These are phyloP conservation scores for Citropsis articulata DNA, from an alignment of 345 rosid genomes.

Conservation along the genomic window DNA sequence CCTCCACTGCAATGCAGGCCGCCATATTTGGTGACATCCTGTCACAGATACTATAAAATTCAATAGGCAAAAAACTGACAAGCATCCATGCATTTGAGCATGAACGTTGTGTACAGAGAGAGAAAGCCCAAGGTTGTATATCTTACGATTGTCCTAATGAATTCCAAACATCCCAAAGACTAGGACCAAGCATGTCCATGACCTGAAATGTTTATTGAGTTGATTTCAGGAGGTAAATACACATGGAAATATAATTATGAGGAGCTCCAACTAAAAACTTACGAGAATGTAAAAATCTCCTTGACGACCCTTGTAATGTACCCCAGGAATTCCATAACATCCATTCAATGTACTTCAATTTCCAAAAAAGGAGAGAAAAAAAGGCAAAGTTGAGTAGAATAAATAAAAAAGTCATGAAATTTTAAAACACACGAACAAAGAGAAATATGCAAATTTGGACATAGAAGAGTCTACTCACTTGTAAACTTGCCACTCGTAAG, in stretches of 20 bases:
- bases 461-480: constrained; percentile 40
- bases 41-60: constrained; percentile 23
- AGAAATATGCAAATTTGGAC: background rate
- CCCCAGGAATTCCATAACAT: constrained; percentile 86
- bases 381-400: background rate
- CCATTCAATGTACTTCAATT: constrained; percentile 54
- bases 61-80: constrained; percentile 11
- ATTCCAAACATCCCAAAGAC: constrained; percentile 99
- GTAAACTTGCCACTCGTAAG: constrained; percentile 98
- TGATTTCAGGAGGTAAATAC: background rate
- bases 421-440: background rate
- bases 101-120: background rate
- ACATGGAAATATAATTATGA: background rate
- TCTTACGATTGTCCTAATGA: constrained; percentile 73
- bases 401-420: background rate
- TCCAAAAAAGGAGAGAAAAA: background rate
- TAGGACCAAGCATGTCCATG: constrained; percentile 98
- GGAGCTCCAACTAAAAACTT: constrained; percentile 22
- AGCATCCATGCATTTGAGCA: constrained; percentile 3
- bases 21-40: constrained; percentile 90
- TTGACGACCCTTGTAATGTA: constrained; percentile 89
- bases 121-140: background rate
- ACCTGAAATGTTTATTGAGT: constrained; percentile 52
- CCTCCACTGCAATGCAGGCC: constrained; percentile 94
- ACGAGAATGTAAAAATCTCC: constrained; percentile 97